A percentile compares a stretch with the other conserved stretches of the same genome.
These are phyloP conservation scores for Metschnikowia arizonensis DNA, from an alignment of 805 yeast genomes.

Conservation along the genomic window DNA sequence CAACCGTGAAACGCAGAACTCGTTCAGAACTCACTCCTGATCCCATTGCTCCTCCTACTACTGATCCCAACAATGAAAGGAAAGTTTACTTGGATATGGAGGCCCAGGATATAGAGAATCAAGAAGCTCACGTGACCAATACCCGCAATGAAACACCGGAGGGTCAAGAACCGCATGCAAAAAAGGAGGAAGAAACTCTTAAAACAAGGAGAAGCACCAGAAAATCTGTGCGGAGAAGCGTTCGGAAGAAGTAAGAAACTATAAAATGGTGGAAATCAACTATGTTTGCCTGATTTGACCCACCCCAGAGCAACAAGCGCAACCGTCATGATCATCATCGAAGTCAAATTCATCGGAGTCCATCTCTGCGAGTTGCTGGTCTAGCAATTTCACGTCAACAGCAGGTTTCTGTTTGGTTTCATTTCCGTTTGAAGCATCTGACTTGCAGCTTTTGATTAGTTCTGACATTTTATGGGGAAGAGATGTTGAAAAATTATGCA, in stretches of 20 bases:
- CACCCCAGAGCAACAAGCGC: slow-evolving; percentile 19
- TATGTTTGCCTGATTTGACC: slow-evolving; percentile 12
- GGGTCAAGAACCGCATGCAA: slow-evolving; percentile 2
- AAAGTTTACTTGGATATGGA: background rate
- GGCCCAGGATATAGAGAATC: slow-evolving; percentile 6
- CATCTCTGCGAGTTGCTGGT: slow-evolving; percentile 19
- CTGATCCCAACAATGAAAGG: background rate
- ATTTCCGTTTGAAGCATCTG: background rate
- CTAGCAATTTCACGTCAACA: slow-evolving; percentile 18
- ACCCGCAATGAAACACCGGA: background rate
- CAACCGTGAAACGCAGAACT: slow-evolving; percentile 16
- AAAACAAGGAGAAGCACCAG: slow-evolving; percentile 14
- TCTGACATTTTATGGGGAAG: slow-evolving; percentile 5
- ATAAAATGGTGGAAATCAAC: too few relatives aligned
- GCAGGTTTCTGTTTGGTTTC: background rate
- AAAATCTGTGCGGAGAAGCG: slow-evolving; percentile 14
- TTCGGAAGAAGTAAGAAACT: slow-evolving; percentile 9
- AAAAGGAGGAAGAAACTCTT: slow-evolving; percentile 11
- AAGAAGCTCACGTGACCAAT: slow-evolving; percentile 5
- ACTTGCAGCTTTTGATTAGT: background rate
- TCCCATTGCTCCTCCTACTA: background rate
- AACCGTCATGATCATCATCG: slow-evolving; percentile 17
- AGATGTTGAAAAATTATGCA: background rate
- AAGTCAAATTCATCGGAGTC: slow-evolving; percentile 19
- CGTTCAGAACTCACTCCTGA: slow-evolving; percentile 18